Percentiles rank a stretch among this genome's conserved stretches.
These are phyloP conservation scores for Flaveria bidentis DNA, from an alignment of 129 eudicot species.

Conservation along the genomic window DNA sequence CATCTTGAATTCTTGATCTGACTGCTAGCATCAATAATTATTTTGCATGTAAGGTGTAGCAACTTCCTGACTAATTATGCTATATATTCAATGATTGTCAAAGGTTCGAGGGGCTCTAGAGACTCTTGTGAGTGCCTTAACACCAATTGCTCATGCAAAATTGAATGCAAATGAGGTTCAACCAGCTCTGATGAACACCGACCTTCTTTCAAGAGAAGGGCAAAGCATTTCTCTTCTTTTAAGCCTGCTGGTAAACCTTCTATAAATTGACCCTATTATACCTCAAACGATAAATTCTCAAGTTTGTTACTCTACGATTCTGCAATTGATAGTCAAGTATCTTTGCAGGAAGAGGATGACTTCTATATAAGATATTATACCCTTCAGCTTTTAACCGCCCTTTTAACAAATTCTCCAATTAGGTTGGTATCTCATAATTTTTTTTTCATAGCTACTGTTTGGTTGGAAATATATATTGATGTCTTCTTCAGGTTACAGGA, in stretches of 20 bases:
- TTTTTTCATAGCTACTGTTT: slow-evolving; percentile 8
- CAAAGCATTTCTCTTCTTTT: slow-evolving; percentile 85
- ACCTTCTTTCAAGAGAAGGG: slow-evolving; percentile 87
- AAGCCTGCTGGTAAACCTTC: slow-evolving; percentile 72
- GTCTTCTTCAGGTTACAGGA: slow-evolving; percentile 81
- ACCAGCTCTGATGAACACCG: slow-evolving; percentile 85
- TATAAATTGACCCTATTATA: slow-evolving; percentile 17
- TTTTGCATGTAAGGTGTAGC: not conserved
- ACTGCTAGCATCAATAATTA: not conserved
- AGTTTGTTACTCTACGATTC: slow-evolving; percentile 7
- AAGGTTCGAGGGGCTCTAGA: slow-evolving; percentile 96
- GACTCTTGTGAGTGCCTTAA: slow-evolving; percentile 86
- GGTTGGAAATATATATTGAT: slow-evolving; percentile 20
- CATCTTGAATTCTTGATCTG: not conserved
- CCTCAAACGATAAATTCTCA: slow-evolving; percentile 8
- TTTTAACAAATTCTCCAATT: slow-evolving; percentile 71
- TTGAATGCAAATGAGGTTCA: slow-evolving; percentile 67
- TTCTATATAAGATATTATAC: slow-evolving; percentile 93
- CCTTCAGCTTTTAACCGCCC: slow-evolving; percentile 88
- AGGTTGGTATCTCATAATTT: slow-evolving; percentile 45
- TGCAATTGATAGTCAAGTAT: slow-evolving; percentile 27
- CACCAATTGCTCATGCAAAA: slow-evolving; percentile 80
- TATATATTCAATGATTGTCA: slow-evolving; percentile 31
- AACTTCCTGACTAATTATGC: slow-evolving; percentile 18
- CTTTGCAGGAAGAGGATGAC: slow-evolving; percentile 85